Base-by-base conservation (phyloP, 2,329 filamentous ascomycete species). In the Penicillium digitatum region DNA sequence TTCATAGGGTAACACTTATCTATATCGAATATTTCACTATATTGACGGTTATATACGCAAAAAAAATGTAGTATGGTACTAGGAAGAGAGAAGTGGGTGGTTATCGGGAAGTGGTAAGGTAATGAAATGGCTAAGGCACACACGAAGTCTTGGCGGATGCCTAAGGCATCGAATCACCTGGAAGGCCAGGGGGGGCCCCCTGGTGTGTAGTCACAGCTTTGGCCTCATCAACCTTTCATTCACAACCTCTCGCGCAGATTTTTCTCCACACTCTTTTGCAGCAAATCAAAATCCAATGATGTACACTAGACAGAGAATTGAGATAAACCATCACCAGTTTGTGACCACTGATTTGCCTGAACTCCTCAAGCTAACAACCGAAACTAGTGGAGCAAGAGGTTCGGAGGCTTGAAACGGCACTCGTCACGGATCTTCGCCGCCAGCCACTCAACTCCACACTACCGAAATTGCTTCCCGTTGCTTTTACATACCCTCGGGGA, bases 381-480 rank as follows among this genome's bases (percentile, higher is more conserved):
- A 63, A 52, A 20, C 14, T 22, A 11, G 24, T 37, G 42, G 16
- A 1, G 26, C 20, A 12, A 2, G 14, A 14, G 12, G 42, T 39
- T 62, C 62, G 62, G 62, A 42, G 48, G 18, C 43, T 52, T 56
- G 32, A 38, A 50, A 55, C 62, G 62, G 62, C 62, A 64, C 54
- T 61, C 52, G 31, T 48, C 56, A 52, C 42, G 47, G 47, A 51
- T 55, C 52, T 50, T 14, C 52, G 39, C 47, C 26, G 27, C 40
- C 39, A 55, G 24, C 29, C 20, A 34, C 20, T 16, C 8, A 32
- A 47, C 53, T 52, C 53, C 53, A 55, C 53, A 55, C 53, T 65
- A 64, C 62, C 63, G 62, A 64, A 51, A 52, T 55, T 52, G 49
- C 50, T 64, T 50, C 56, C 63, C 60, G 60, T 55, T 51, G 27